Percentiles rank a stretch among this genome's conserved stretches.
phyloP scores from a whole-genome alignment of 1,284 basidiomycete species.

The Golubevia sp. region DNA sequence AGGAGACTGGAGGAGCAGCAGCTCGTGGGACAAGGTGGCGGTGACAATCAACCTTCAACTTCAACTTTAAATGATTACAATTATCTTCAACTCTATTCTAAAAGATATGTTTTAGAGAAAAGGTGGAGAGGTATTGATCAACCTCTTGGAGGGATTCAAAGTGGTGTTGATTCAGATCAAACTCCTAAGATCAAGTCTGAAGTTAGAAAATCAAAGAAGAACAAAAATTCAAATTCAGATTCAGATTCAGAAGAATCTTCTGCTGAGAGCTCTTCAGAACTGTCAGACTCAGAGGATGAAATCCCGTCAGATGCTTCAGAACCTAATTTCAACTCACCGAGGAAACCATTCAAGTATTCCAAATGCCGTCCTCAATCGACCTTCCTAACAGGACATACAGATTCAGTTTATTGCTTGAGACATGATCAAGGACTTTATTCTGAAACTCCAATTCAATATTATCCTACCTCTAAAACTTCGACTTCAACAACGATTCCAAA shows the following conservation, averaged over 20 bases:
- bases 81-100: background rate
- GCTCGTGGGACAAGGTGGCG: too few relatives aligned
- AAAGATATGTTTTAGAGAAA: background rate
- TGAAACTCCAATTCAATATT: constrained; percentile 4
- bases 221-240: background rate
- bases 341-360: background rate
- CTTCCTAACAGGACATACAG: constrained; percentile 32
- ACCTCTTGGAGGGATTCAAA: background rate
- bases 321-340: background rate
- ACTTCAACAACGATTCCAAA: constrained; percentile 6
- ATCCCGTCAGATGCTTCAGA: background rate
- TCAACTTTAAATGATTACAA: too few relatives aligned
- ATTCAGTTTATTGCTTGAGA: constrained; percentile 41
- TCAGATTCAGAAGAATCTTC: background rate
- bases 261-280: background rate
- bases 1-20: too few relatives aligned
- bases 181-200: background rate
- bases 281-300: background rate
- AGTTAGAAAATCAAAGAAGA: background rate
- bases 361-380: constrained; percentile 12
- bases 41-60: too few relatives aligned
- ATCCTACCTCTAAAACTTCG: constrained; percentile 19
- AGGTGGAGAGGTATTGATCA: background rate
- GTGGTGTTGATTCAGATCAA: background rate
- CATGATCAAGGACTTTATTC: constrained; percentile 16